Evolutionary conservation across 2,329 filamentous ascomycete species (phyloP).

Genomic region (Penicillium sp.): DNA sequence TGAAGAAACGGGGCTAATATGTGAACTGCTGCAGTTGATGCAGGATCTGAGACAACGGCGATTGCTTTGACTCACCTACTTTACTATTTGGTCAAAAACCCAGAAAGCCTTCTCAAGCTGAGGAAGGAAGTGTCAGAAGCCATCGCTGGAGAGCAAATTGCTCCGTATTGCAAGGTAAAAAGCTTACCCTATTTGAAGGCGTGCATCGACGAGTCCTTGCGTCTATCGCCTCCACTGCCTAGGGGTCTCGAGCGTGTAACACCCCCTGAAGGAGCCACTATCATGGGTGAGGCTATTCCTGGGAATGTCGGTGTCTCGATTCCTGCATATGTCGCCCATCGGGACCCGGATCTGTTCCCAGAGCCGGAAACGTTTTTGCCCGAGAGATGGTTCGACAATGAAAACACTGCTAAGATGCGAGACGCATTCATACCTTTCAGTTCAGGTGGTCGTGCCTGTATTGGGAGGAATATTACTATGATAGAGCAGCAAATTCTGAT

Average conservation of each 20-base stretch:
- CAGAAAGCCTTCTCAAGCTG: conserved; percentile 44
- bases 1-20: too few species aligned
- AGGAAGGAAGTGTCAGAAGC: conserved; percentile 49
- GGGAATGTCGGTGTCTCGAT: conserved; percentile 52
- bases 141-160: conserved; percentile 46
- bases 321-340: conserved; percentile 44
- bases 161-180: conserved; percentile 56
- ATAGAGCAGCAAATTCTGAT: conserved; percentile 59
- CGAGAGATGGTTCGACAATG: conserved; percentile 49
- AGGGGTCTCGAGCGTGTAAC: conserved; percentile 52
- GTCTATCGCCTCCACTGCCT: conserved; percentile 51
- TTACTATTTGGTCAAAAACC: conserved; percentile 57
- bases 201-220: conserved; percentile 57
- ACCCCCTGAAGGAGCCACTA: conserved; percentile 49
- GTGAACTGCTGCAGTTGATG: conserved; percentile 40
- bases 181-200: conserved; percentile 58
- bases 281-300: conserved; percentile 52
- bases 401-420: conserved; percentile 42
- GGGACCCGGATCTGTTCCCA: conserved; percentile 43
- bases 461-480: conserved; percentile 49
- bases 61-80: conserved; percentile 60
- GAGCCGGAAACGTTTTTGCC: conserved; percentile 46
- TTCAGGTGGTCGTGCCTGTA: conserved; percentile 46
- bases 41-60: conserved; percentile 58
- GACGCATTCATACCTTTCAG: conserved; percentile 48